Evolutionary conservation across 2,329 filamentous ascomycete genomes (phyloP).

Genomic region (Scopulariopsis brevicaulis): DNA sequence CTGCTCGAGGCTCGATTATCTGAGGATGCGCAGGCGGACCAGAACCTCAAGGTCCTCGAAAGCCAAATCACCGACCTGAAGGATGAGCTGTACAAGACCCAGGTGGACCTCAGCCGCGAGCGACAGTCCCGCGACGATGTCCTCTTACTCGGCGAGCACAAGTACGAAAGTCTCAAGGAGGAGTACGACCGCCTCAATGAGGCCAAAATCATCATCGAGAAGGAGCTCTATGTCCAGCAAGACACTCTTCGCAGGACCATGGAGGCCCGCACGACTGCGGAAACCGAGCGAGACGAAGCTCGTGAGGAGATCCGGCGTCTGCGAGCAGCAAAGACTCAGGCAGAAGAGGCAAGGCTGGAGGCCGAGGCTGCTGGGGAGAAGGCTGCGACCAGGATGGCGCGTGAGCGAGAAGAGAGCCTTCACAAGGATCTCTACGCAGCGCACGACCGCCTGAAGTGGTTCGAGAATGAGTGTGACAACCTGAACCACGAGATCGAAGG

Average conservation of each 20-base stretch:
- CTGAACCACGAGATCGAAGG: conserved; percentile 73
- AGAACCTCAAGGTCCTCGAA: conserved; percentile 74
- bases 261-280: conserved; percentile 67
- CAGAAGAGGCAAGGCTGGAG: conserved; percentile 75
- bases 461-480: conserved; percentile 67
- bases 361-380: conserved; percentile 74
- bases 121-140: conserved; percentile 92
- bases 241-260: conserved; percentile 79
- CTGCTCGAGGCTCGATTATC: conserved; percentile 81
- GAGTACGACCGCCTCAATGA: conserved; percentile 84
- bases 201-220: conserved; percentile 93
- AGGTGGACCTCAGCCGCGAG: conserved; percentile 82
- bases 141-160: conserved; percentile 80
- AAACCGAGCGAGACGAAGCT: conserved; percentile 81
- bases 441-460: conserved; percentile 62
- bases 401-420: conserved; percentile 68
- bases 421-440: conserved; percentile 73
- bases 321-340: conserved; percentile 70
- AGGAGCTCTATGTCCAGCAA: conserved; percentile 92
- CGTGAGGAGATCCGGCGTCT: conserved; percentile 75
- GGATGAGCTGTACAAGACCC: conserved; percentile 69
- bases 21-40: conserved; percentile 74
- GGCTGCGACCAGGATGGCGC: conserved; percentile 63
- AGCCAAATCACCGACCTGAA: conserved; percentile 83
- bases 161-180: conserved; percentile 68